phyloP scores from a whole-genome alignment of 345 rosid species.

The Camelina laxa region DNA sequence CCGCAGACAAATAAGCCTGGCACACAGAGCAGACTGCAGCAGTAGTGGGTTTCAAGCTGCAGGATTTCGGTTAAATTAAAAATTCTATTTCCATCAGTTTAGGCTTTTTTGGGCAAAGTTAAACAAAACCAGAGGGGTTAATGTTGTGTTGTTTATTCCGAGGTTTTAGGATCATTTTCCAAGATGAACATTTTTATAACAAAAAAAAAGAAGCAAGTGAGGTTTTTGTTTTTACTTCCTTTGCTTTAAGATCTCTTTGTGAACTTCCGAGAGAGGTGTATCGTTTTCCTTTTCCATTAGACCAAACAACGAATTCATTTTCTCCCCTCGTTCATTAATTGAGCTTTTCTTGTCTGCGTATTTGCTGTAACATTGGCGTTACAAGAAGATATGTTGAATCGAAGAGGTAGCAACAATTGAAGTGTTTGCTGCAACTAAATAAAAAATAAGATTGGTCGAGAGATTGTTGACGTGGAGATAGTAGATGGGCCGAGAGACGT shows the following conservation, averaged over 20 bases:
- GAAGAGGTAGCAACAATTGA: too few relatives aligned
- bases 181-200: background rate
- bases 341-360: too few relatives aligned
- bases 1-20: constrained; percentile 35
- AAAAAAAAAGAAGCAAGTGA: background rate
- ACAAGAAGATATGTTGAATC: too few relatives aligned
- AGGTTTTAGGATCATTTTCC: constrained; percentile 31
- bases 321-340: background rate
- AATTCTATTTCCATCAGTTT: constrained; percentile 36
- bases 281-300: background rate
- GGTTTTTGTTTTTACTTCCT: constrained; percentile 33
- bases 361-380: too few relatives aligned
- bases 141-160: constrained; percentile 32
- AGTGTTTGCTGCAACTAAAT: too few relatives aligned
- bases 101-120: constrained; percentile 30
- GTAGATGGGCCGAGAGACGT: constrained; percentile 30
- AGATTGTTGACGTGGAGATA: background rate
- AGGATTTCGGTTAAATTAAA: constrained; percentile 23
- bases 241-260: constrained; percentile 9
- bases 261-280: constrained; percentile 24
- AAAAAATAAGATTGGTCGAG: too few relatives aligned
- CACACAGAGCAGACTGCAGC: constrained; percentile 30
- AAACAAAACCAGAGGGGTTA: background rate
- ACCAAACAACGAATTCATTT: background rate
- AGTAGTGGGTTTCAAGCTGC: constrained; percentile 19